Evolutionary conservation across 257 asterid genomes (phyloP), one percentile per base, ranked within the genome.

Genomic region (Plantago major): DNA sequence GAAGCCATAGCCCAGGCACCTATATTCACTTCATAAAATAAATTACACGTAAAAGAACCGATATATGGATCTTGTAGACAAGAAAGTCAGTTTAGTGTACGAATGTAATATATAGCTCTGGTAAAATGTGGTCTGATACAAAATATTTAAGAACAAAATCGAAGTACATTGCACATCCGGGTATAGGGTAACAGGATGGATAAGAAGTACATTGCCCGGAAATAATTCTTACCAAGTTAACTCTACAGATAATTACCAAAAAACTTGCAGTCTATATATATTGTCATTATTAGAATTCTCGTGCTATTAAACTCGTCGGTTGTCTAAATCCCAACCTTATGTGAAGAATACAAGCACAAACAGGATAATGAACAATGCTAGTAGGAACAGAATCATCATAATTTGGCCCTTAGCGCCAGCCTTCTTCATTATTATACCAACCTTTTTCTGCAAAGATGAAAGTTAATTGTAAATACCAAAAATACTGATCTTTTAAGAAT

Each of bases 371-470:
- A 92, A 92, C 83, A 92, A 73, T 46, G 66, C 83, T 16, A 92
- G 76, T 67, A 92, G 76, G 77, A 84, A 89, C 62, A 79, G 71
- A 15, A 92, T 88, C 96, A 92, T 92, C 97, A 89, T 89, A 47
- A 78, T 37, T 69, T 92, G 99, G 71, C 99, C 99, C 82, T 92
- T 92, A 47, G 82, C 85, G 19, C 95, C 81, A 4, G 99, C 97
- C 83, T 92, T 92, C 86, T 92, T 92, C 99, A 92, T 82, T 49
- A 92, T 85, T 90, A 92, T 78, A 16, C 73, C 95, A 33, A 92
- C 94, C 79, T 80, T 92, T 84, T 92, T 89, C 98, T 92, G 95
- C 78, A 79, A 13, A 44, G 42, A 67, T 42, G 37, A 30, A 3
- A 30, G 5, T 30, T 30, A 5, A 30, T 30, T 30, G 37, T 30